Evolutionary conservation across 2,329 filamentous ascomycete genomes (phyloP), one percentile per base, ranked within the genome.

Genomic region (Colletotrichum tropicale): DNA sequence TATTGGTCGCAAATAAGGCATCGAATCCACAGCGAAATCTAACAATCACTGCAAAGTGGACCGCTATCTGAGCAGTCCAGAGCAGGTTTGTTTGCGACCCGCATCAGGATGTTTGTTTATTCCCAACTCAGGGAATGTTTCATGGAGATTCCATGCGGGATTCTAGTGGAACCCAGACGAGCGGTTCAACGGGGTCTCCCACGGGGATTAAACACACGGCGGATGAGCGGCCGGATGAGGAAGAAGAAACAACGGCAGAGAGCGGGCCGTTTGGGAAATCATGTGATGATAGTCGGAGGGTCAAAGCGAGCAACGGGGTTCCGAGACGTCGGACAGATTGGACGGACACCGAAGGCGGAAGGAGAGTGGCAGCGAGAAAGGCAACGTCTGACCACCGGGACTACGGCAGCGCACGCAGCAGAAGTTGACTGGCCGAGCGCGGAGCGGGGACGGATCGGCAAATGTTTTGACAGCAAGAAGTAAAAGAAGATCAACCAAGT

Each of bases 251-350:
- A 21, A 36, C 58, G 32, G 6, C 60, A 36, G 58, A 65, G 67
- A 65, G 36, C 71, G 56, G 71, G 66, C 71, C 56, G 71, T 15
- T 56, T 38, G 32, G 32, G 15, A 16, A 30, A 15, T 67, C 5
- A 67, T 67, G 43, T 56, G 65, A 56, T 38, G 65, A 34, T 34
- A 12, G n/a, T 34, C 52, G 64, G 32, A 61, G 24, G 52, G 34
- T 67, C 32, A 60, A 58, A 56, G 66, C 28, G 38, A 61, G 56
- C 15, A 32, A 62, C 12, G 43, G 58, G 48, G 15, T 61, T 24
- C 67, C 71, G 60, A 38, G n/a, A 52, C 62, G 69, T 74, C 71
- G 60, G 66, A 71, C 58, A 70, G 16, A 70, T 73, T 30, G 26
- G 66, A 68, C 43, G 56, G 56, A 64, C n/a, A 48, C 38, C 66